Base-by-base conservation (phyloP, 106 monocot species). In the Dendrobium chrysotoxum region DNA sequence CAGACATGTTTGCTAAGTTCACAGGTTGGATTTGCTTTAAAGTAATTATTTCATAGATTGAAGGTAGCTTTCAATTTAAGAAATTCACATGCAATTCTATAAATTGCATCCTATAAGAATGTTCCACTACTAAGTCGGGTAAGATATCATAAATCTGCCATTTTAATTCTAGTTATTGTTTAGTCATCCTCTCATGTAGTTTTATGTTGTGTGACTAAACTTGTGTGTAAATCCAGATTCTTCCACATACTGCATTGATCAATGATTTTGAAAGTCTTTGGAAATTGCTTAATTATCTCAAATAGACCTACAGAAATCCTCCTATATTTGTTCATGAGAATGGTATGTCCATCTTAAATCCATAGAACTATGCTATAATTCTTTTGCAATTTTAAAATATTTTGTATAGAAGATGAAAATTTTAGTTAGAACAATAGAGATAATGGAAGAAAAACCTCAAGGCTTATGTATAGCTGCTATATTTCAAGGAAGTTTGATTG, bases 291-390 rank as follows among this genome's bases (percentile, higher is more conserved):
- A 55, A 40, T n/a, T 75, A 75, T 58, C 6, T 81, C 38, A 74
- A 81, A 44, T 18, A 26, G n/a, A 75, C 20, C 11, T 81, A 81
- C 53, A 72, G 40, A 20, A 81, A 81, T 81, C 54, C 81, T 57
- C 73, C 81, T 41, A 45, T 81, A 20, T 81, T 75, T 41, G 38
- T 75, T 47, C 75, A 81, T 53, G 81, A 81, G 40, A 81, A 81
- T 75, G 81, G 81, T 81, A 10, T 40, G 78, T 40, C n/a, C 61
- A 30, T 35, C 35, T 35, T 2, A 35, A 35, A 35, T 35, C 35
- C 30, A 4, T n/a, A 28, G 25, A 54, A 38, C 31, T 31, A 6
- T 28, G 4, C 38, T 3, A 53, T 31, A 66, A 31, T 11, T 11
- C 20, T 7, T 25, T 38, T 75, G 11, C 10, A 54, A 50, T 16